A percentile compares a stretch with the other conserved stretches of the same genome.
phyloP scores from a whole-genome alignment of 2,329 filamentous ascomycete species.

The Phyllosticta paracitricarpa region DNA sequence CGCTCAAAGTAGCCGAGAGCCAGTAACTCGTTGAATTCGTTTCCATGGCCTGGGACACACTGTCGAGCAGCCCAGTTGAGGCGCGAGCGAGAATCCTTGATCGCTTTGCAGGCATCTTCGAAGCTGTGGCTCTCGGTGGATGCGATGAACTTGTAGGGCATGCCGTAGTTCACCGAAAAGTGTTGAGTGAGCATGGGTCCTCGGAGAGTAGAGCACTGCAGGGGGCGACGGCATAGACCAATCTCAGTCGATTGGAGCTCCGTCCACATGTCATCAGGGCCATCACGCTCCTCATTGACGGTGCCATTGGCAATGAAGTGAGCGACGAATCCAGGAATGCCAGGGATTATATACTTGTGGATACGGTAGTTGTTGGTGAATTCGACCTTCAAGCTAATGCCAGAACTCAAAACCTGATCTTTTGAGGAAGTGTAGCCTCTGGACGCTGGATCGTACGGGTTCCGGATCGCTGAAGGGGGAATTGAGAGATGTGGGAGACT shows the following conservation, averaged over 20 bases:
- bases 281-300: conserved; percentile 42
- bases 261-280: conserved; percentile 53
- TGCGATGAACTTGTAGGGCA: conserved; percentile 57
- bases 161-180: conserved; percentile 49
- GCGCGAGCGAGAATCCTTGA: conserved; percentile 43
- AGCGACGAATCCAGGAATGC: conserved; percentile 36
- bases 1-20: conserved; percentile 53
- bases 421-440: conserved; percentile 23
- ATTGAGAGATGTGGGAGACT: conserved; percentile 22
- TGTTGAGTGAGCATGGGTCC: conserved; percentile 42
- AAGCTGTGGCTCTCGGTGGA: conserved; percentile 29
- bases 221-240: conserved; percentile 17
- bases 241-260: conserved; percentile 33
- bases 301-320: conserved; percentile 48
- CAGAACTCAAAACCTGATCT: conserved; percentile 18
- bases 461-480: conserved; percentile 19
- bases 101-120: conserved; percentile 23
- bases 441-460: conserved; percentile 27
- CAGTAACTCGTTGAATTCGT: conserved; percentile 52
- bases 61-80: conserved; percentile 46
- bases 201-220: conserved; percentile 19
- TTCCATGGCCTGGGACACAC: conserved; percentile 26
- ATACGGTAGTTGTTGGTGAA: conserved; percentile 34
- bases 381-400: conserved; percentile 23
- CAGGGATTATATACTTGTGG: conserved; percentile 38